Percentiles rank a stretch among this genome's conserved stretches.
These are phyloP conservation scores for Akanthomyces uredinophilus DNA, from an alignment of 2,329 filamentous ascomycete species.

Conservation along the genomic window DNA sequence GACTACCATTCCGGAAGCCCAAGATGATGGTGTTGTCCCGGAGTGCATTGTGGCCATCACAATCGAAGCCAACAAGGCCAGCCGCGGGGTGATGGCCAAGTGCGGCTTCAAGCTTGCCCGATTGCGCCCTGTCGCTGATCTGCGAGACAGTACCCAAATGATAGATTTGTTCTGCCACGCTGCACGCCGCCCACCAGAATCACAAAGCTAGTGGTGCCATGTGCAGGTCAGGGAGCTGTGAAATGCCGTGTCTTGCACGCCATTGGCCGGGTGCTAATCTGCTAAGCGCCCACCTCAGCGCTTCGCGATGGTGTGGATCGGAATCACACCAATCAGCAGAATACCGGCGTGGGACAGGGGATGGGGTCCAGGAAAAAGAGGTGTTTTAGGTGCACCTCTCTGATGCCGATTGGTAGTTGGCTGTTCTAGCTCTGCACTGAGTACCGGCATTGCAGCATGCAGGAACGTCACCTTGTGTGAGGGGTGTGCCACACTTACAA, in stretches of 20 bases:
- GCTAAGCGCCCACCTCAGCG: conserved; percentile 13
- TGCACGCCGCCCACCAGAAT: not conserved
- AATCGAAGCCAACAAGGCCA: conserved; percentile 41
- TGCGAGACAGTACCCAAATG: conserved; percentile 3
- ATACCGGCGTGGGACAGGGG: not conserved
- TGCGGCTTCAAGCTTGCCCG: conserved; percentile 42
- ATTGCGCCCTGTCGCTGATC: conserved; percentile 23
- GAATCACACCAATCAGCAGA: conserved; percentile 11
- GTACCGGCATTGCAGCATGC: conserved; percentile 13
- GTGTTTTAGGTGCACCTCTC: not conserved
- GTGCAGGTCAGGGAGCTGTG: not conserved
- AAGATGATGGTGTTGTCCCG: conserved; percentile 20
- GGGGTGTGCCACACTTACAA: not conserved
- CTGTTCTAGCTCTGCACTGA: not conserved
- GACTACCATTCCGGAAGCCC: conserved; percentile 22
- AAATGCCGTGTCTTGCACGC: not conserved
- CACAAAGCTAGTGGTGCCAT: not conserved
- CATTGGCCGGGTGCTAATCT: not conserved
- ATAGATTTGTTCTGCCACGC: conserved; percentile 11
- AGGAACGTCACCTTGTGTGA: conserved; percentile 2
- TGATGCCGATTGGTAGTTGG: not conserved
- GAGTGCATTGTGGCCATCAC: conserved; percentile 38
- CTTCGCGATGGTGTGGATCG: conserved; percentile 14
- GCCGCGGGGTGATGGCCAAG: conserved; percentile 47
- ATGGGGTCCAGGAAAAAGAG: not conserved